phyloP scores from a whole-genome alignment of 2,329 filamentous ascomycete species.

The Diaporthe sp. region DNA sequence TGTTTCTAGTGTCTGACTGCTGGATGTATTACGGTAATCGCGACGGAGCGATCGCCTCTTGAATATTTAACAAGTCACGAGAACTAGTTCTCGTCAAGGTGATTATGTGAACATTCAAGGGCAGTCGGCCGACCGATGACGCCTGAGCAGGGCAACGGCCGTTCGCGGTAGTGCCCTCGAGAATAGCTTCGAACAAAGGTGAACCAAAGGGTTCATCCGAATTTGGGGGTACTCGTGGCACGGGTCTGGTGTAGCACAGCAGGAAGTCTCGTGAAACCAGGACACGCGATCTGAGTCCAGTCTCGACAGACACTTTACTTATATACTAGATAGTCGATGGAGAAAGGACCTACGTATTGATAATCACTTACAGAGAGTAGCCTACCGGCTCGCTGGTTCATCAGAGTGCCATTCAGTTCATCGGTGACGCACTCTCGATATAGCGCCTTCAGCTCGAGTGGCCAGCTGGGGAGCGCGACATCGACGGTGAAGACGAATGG shows the following conservation, averaged over 20 bases:
- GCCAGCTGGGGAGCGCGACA: neutral
- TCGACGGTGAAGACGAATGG: neutral
- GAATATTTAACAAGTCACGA: neutral
- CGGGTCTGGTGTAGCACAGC: neutral
- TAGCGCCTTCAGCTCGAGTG: neutral
- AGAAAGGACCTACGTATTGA: neutral
- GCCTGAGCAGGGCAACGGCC: constrained; percentile 1
- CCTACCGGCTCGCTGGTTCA: neutral
- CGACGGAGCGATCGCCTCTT: neutral
- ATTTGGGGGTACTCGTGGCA: neutral
- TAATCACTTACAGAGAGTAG: neutral
- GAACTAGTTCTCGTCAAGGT: neutral
- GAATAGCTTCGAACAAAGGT: constrained; percentile 1
- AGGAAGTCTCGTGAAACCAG: neutral
- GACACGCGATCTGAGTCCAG: neutral
- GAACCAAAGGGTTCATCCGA: constrained; percentile 3
- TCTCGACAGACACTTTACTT: neutral
- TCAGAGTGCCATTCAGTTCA: neutral
- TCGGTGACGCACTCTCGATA: neutral
- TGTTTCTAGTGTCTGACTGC: neutral
- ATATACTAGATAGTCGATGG: neutral
- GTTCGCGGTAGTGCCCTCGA: constrained; percentile 2
- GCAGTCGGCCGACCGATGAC: neutral
- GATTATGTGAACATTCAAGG: neutral
- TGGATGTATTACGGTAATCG: neutral